These are phyloP conservation scores for Fusarium proliferatum DNA, from an alignment of 2,329 filamentous ascomycete species.

Conservation along the genomic window DNA sequence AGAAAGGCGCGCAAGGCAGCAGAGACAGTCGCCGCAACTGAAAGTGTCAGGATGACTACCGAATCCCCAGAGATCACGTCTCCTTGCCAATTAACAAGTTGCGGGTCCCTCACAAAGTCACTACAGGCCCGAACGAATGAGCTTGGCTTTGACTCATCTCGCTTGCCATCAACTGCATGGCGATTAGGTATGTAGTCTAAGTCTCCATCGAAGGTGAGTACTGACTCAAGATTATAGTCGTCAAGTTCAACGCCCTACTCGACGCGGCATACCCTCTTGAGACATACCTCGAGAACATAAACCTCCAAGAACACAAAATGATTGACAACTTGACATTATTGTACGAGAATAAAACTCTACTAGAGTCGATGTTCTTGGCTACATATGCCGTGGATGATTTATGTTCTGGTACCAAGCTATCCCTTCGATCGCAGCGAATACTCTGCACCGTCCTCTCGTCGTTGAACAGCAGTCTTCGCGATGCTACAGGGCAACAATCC, in stretches of 20 bases:
- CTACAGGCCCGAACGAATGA: not conserved
- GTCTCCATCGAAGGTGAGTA: accelerated
- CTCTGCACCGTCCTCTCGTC: conserved; percentile 1
- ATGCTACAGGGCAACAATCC: not conserved
- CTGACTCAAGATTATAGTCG: not conserved
- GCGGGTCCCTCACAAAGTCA: not conserved
- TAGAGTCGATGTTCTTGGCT: not conserved
- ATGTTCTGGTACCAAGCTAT: accelerated
- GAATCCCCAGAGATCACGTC: accelerated
- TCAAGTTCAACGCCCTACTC: not conserved
- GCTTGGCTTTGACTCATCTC: not conserved
- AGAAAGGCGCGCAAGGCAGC: not conserved
- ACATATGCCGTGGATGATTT: not conserved
- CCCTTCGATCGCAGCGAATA: not conserved
- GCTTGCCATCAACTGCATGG: not conserved
- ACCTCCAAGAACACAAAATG: not conserved
- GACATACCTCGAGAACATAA: not conserved
- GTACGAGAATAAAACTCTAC: not conserved
- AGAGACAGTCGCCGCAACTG: accelerated
- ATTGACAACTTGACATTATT: not conserved
- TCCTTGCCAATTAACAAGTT: not conserved
- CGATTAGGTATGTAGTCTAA: not conserved
- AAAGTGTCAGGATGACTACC: accelerated
- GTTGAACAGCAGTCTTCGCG: not conserved
- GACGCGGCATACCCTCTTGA: not conserved